Base-by-base conservation (phyloP, 1,139 yeast genomes). In the Sugiyamaella xylanicola region DNA sequence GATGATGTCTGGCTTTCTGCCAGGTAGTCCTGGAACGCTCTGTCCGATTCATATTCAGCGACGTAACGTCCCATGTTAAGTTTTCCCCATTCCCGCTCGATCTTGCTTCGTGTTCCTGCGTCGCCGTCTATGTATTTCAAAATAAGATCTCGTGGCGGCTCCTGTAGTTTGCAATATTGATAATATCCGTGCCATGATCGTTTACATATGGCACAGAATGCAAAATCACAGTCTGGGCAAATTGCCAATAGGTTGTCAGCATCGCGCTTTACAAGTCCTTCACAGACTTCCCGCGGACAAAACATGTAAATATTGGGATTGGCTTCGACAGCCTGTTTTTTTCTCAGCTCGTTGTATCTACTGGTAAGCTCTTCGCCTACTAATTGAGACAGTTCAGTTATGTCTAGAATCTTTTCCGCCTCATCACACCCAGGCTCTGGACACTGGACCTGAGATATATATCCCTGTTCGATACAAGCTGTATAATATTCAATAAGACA, bases 131-230 rank as follows among this genome's bases (percentile, higher is more conserved):
- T 56, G 51, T 75, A 70, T 13, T 61, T 60, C 51, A 77, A 76
- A 13, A 85, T 62, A 1, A 75, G 75, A 2, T 73, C 79, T 1
- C 60, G 58, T 0, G 86, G 79, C 3, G 85, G 77, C 0, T 65
- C 68, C 20, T 69, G 68, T 20, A 72, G 68, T 15, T 76, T 74
- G 64, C 87, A 83, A 22, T 68, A 63, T 53, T 79, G 78, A 55
- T 74, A 77, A 17, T 77, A 71, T 1, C 88, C 87, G 68, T 85
- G 92, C 85, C 87, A 85, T 1, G 87, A 81, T 59, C 80, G 83
- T 13, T 76, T 69, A 66, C 91, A 85, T 36, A 75, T 76, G 59
- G 76, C 75, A 65, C 91, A 85, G 63, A 83, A 85, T 1, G 87
- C 85, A 63, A 79, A 76, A 13, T 72, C 68, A 66, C 90, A 85